These are phyloP conservation scores for Arthrobotrys megalospora DNA, from an alignment of 2,329 filamentous ascomycete genomes.

Conservation along the genomic window DNA sequence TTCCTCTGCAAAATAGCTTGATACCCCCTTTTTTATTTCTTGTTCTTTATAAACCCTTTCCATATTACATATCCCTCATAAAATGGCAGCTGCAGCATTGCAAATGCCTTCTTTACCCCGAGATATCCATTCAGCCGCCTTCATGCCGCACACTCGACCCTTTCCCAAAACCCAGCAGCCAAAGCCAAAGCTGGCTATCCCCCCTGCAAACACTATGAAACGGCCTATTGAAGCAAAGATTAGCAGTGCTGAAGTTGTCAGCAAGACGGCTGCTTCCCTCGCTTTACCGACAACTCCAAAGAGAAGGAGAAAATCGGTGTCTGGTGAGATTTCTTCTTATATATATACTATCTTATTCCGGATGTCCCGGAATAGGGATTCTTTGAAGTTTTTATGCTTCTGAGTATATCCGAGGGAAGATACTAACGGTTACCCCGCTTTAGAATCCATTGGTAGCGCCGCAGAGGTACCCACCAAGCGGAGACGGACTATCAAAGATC, in stretches of 20 bases:
- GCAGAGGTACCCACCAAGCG: constrained; percentile 43
- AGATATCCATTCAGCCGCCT: constrained; percentile 50
- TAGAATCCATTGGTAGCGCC: constrained; percentile 46
- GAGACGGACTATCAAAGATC: constrained; percentile 40
- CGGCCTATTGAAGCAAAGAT: constrained; percentile 27
- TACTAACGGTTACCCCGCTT: constrained; percentile 37
- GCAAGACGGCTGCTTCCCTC: constrained; percentile 40
- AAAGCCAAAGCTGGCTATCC: constrained; percentile 56
- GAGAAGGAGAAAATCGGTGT: constrained; percentile 55
- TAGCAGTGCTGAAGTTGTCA: constrained; percentile 39
- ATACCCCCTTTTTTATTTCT: constrained; percentile 9
- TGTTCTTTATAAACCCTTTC: constrained; percentile 15
- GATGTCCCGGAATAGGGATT: neutral
- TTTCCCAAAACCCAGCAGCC: constrained; percentile 41
- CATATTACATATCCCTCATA: constrained; percentile 32
- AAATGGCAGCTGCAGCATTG: constrained; percentile 58
- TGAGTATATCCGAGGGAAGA: neutral
- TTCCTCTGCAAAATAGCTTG: constrained; percentile 8
- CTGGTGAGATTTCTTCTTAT: constrained; percentile 42
- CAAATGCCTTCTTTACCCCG: constrained; percentile 55
- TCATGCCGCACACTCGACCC: constrained; percentile 48
- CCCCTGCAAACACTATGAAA: constrained; percentile 48
- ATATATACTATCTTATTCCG: constrained; percentile 1
- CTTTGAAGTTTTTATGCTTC: neutral
- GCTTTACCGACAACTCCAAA: constrained; percentile 40